Base-by-base conservation (phyloP, 106 monocot species). In the Dendrobium nobile region DNA sequence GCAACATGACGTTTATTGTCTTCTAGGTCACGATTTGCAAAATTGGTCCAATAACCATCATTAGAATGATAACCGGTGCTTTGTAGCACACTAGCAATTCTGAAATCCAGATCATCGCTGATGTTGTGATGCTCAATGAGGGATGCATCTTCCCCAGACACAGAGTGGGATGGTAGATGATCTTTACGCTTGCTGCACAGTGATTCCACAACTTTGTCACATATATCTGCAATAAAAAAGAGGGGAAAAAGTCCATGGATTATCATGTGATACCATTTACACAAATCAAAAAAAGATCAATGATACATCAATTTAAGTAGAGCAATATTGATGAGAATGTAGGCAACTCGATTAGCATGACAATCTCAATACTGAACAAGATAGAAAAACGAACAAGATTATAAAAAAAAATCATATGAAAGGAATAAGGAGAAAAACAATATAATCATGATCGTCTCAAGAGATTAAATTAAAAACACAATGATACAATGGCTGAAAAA, bases 11-110 rank as follows among this genome's bases (percentile, higher is more conserved):
- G 86, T 80, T 90, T 95, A 18, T 82, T 81, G 8, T 90, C 90
- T 55, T 33, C 48, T 24, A 73, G 9, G 9, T 89, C 82, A 41
- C 77, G 59, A 59, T 88, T 90, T 72, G 43, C 40, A 22, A 70
- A 77, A 54, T 86, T 82, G 10, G 73, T 77, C 89, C 87, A 90
- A 72, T 90, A 87, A n/a, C 83, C 81, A 54, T 84, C 87, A 22
- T 95, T 91, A 82, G 58, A 80, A 80, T 89, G 92, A 77, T 97
- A 85, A 17, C 99, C 94, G 16, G 97, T 94, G 79, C 90, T 98
- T 78, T 89, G 87, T 15, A 91, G 84, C 6, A 98, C 92, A 64
- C 87, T 88, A 58, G 89, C 90, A 79, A 99, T 91, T 83, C 99
- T 85, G 47, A 89, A 68, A 89, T 99, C 93, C 55, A 99, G 93